Evolutionary conservation across 164 flowering plant species (phyloP), one percentile per base, ranked within the genome.

Genomic region (Protea cynaroides): DNA sequence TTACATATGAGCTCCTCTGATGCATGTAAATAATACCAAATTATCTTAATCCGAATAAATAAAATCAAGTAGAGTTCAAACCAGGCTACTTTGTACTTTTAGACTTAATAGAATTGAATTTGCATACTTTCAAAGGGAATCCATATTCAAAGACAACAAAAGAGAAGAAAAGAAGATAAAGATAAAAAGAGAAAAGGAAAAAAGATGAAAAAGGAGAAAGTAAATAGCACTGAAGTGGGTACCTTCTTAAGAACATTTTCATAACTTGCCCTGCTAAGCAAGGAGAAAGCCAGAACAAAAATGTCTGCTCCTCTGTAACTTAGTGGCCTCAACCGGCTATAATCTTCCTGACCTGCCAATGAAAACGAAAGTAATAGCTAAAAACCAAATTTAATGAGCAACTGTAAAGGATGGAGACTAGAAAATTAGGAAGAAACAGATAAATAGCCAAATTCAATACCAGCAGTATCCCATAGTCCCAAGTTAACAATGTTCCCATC

Each of bases 181-280:
- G 46, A n/a, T 7, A 62, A 62, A 61, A 36, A 23, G 54, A 47
- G 46, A 52, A 52, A 3, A 49, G 50, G 17, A 51, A 54, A n/a
- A 64, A 0, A 29, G 34, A 14, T 4, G 17, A 25, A 46, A 61
- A 51, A 9, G 10, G 22, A 15, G 23, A 23, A 25, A 68, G 44
- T 40, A 25, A 65, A 19, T 13, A 25, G 49, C 56, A 56, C 51
- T 61, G 25, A 63, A 66, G 61, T 23, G 2, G 59, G 21, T 77
- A 90, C 99, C 99, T 95, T 95, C 81, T 95, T 95, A 36, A 92
- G 92, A 61, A 95, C 94, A 88, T 95, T 95, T 74, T 95, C 99
- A 75, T 92, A 95, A 80, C 99, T 92, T 50, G 99, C 97, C 71
- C 88, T 83, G 69, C 97, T 92, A 66, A 95, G 86, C 58, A 95